These are phyloP conservation scores for Aspergillus neoniger DNA, from an alignment of 2,329 filamentous ascomycete species.

Conservation along the genomic window DNA sequence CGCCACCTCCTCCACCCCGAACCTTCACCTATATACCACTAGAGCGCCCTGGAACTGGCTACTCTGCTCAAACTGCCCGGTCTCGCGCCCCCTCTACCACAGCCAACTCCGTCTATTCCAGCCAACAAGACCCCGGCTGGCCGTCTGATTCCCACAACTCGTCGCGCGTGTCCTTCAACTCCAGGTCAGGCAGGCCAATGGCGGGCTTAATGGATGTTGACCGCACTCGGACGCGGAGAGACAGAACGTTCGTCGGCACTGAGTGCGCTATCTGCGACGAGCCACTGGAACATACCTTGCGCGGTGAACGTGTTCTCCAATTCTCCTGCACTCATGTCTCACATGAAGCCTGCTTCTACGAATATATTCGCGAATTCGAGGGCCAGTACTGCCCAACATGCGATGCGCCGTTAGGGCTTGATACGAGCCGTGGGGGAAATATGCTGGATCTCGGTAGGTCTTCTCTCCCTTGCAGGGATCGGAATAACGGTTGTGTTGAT, in stretches of 20 bases:
- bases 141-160: constrained; percentile 30
- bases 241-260: constrained; percentile 91
- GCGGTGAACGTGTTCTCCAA: constrained; percentile 90
- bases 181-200: constrained; percentile 50
- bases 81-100: constrained; percentile 30
- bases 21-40: constrained; percentile 29
- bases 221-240: constrained; percentile 75
- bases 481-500: constrained; percentile 22
- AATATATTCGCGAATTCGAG: constrained; percentile 94
- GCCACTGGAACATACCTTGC: constrained; percentile 89
- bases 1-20: constrained; percentile 33
- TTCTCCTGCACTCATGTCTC: constrained; percentile 97
- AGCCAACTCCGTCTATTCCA: constrained; percentile 23
- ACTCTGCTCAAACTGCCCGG: constrained; percentile 31
- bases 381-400: constrained; percentile 93
- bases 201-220: constrained; percentile 72
- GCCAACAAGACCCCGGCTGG: constrained; percentile 19
- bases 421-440: constrained; percentile 90
- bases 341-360: constrained; percentile 98
- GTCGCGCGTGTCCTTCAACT: constrained; percentile 40
- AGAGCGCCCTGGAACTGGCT: constrained; percentile 34
- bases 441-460: constrained; percentile 81
- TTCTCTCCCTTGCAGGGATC: background rate
- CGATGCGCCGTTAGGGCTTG: constrained; percentile 85
- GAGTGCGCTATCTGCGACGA: constrained; percentile 97